Percentiles rank a stretch among this genome's conserved stretches.
Evolutionary conservation across 352 stramenopile genomes (phyloP).

Genomic region (Pythium chondricola): DNA sequence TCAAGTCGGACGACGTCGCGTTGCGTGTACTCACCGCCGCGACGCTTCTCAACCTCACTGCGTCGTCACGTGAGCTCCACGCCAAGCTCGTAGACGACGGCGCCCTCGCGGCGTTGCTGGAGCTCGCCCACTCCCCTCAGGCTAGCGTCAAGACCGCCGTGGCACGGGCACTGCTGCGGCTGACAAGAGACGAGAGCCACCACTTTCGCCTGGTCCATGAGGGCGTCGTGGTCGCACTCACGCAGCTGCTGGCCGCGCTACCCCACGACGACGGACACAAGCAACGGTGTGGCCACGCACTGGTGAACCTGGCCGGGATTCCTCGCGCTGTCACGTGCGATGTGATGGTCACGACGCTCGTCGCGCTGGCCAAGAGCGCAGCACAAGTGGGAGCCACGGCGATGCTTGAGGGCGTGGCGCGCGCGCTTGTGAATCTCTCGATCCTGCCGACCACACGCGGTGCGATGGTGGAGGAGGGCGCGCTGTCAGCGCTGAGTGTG

Average conservation of each 20-base stretch:
- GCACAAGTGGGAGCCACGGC: conserved; percentile 12
- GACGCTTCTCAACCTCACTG: conserved; percentile 74
- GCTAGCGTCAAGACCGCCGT: conserved; percentile 60
- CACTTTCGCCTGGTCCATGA: conserved; percentile 81
- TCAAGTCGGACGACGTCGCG: conserved; percentile 65
- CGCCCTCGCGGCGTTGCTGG: conserved; percentile 43
- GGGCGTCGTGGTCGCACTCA: conserved; percentile 51
- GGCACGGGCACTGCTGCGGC: conserved; percentile 60
- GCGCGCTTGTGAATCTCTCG: conserved; percentile 71
- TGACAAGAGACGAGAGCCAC: conserved; percentile 64
- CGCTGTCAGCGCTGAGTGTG: conserved; percentile 45
- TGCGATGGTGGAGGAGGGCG: conserved; percentile 69
- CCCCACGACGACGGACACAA: conserved; percentile 45
- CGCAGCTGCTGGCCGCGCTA: conserved; percentile 53
- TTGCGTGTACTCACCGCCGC: conserved; percentile 59
- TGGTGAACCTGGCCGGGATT: conserved; percentile 65
- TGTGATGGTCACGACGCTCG: conserved; percentile 47
- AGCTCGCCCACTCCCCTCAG: conserved; percentile 62
- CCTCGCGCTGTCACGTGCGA: conserved; percentile 73
- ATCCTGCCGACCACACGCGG: conserved; percentile 70
- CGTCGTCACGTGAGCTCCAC: conserved; percentile 43
- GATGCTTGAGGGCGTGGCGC: conserved; percentile 28
- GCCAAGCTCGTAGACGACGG: conserved; percentile 71
- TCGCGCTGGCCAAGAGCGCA: conserved; percentile 30
- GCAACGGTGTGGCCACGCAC: conserved; percentile 52